Base-by-base conservation (phyloP, 2,329 filamentous ascomycete genomes). In the Dactylellina haptotyla region DNA sequence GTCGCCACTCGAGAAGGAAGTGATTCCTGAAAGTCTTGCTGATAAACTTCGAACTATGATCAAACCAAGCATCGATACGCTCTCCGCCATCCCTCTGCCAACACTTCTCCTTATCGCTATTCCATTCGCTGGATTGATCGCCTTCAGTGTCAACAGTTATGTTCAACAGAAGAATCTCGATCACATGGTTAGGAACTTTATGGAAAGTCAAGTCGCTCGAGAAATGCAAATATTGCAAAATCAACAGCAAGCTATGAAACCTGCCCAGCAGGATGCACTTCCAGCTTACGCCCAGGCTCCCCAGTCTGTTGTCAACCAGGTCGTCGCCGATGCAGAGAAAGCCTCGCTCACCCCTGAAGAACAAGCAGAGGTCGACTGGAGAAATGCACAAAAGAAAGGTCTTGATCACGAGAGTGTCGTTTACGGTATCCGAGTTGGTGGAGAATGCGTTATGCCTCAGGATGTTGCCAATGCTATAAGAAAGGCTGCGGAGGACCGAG, bases 61-160 rank as follows among this genome's bases (percentile, higher is more conserved):
- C 28, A 64, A 72, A 26, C 67, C 67, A 2, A 72, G 59, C 5
- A 63, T 74, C 32, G 57, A 67, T 18, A 74, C 69, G 0, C 30
- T 74, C 9, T 63, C 61, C 12, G 50, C 62, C 0, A 74, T 67
- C 16, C 69, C 69, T n/a, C 62, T 74, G 3, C 69, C 69, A 0
- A 74, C 69, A 6, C 28, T 74, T 2, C 48, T 74, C 14, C 54
- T 74, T 2, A 67, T 74, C 10, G 63, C 61, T 2, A 74, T 74
- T 28, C 69, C 69, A 1, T 66, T 74, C 26, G 69, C 63, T 37
- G 61, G 54, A 1, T 16, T 74, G 20, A 63, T 74, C 9, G 69
- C 69, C 4, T 74, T 74, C 20, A 74, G 63, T 16, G 56, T 74
- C 8, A 74, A 74, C n/a, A 66, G 61, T 16, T 74, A 74, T 23